Evolutionary conservation across 2,329 filamentous ascomycete species (phyloP), one percentile per base, ranked within the genome.

Genomic region (Diaporthe sp.): DNA sequence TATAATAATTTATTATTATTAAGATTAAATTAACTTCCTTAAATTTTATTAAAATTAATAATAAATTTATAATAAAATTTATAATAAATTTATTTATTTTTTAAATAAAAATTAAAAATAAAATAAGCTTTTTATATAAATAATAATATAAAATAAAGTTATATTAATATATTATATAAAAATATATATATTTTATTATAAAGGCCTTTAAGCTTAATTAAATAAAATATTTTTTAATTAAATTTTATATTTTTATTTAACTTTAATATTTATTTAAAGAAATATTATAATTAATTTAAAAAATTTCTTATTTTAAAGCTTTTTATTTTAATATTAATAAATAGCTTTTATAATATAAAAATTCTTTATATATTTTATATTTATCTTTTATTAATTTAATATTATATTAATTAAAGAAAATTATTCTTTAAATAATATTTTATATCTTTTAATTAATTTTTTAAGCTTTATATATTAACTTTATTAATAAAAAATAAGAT

Each of bases 131-230:
- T 4, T 22, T 49, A 49, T 49, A 49, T 22, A 22, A 22, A 3
- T 37, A 58, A 58, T 58, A 58, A 12, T 58, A 37, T 58, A 37
- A 13, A 10, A 12, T 37, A 37, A 22, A 58, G n/a, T 37, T 58
- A 37, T 58, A 58, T 58, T 58, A 58, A 20, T 58, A 58, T 58
- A 58, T 58, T 37, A 37, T 37, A 37, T 58, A 58, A 58, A 3
- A 58, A 2, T 37, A n/a, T 37, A 58, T 37, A 37, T 58, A 58
- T 0, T 58, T 37, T 58, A 37, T n/a, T 9, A 58, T 58, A 58
- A 10, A 58, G 20, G 9, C 4, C 20, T 49, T 49, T 49, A 49
- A 49, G 3, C 2, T 22, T 49, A 49, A 9, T n/a, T 49, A 49
- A 49, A 1, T 22, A n/a, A 49, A 55, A 17, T 55, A 17, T 9